Base-by-base conservation (phyloP, 1,139 yeast species). In the Diutina catenulata region DNA sequence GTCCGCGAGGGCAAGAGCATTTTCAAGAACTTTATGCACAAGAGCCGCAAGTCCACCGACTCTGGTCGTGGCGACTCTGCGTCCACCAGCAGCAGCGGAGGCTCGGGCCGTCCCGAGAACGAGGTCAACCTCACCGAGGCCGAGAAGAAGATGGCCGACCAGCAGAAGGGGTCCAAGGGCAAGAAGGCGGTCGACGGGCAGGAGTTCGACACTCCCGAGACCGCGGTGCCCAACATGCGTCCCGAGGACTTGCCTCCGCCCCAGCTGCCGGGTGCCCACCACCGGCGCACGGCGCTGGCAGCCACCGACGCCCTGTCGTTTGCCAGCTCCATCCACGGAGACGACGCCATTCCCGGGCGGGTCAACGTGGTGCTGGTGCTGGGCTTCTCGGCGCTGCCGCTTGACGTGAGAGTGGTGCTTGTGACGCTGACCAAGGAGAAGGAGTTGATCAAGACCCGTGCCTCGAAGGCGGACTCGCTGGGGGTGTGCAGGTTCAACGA, bases 381-480 rank as follows among this genome's bases (percentile, higher is more conserved):
- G 6, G 73, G 72, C 3, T 54, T 58, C 37, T 40, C 52, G 7
- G 44, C 51, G 7, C 51, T 56, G 25, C 41, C 49, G 5, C 50
- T 76, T 36, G 76, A 68, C 42, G 66, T 80, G 28, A 76, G 66
- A 49, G 74, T 73, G 3, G 50, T 66, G 1, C 55, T 80, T 47
- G 64, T 70, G 38, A 68, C 77, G 13, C 53, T 68, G 4, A 65
- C 70, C 6, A 75, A 69, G 46, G 62, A 67, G 39, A 80, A 74
- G 50, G 80, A 70, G 38, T 49, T 88, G 32, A 70, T 68, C 61
- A 80, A 76, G 55, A 79, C 95, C 3, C 76, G 80, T 57, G 53
- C 68, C 18, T 52, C 64, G 40, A 86, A 82, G 58, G 47, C 63
- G 3, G 65, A 70, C 21, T 67, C 62, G 38, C 18, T 21, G 5